A percentile compares a stretch with the other conserved stretches of the same genome.
phyloP scores from a whole-genome alignment of 352 stramenopile genomes.

The Globisporangium ultimum region DNA sequence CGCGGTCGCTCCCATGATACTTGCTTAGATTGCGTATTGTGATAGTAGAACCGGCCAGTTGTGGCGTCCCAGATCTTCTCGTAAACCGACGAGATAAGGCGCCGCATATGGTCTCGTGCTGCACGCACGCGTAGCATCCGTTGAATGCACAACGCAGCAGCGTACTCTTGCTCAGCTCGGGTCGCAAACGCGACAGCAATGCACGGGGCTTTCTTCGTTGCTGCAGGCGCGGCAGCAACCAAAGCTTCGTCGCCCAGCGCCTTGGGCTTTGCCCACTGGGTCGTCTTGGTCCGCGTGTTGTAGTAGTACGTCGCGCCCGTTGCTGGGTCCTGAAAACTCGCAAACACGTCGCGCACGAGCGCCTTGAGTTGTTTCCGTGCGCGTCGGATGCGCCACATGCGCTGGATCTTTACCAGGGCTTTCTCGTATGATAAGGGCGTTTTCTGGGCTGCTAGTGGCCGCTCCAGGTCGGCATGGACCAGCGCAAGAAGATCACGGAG shows the following conservation, averaged over 20 bases:
- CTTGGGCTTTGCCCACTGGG: constrained; percentile 64
- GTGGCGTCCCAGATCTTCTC: constrained; percentile 73
- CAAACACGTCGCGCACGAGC: constrained; percentile 56
- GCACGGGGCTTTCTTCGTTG: neutral
- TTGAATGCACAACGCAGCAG: constrained; percentile 44
- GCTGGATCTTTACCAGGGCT: constrained; percentile 62
- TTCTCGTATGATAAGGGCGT: constrained; percentile 21
- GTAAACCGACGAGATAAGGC: constrained; percentile 67
- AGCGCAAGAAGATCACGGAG: constrained; percentile 37
- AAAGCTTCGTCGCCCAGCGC: constrained; percentile 31
- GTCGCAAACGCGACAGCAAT: constrained; percentile 11
- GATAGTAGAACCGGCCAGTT: constrained; percentile 66
- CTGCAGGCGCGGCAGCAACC: constrained; percentile 2
- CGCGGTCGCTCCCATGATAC: constrained; percentile 69
- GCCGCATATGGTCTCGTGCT: constrained; percentile 48
- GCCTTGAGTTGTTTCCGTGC: constrained; percentile 65
- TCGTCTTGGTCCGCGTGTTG: constrained; percentile 66
- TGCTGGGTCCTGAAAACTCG: constrained; percentile 49
- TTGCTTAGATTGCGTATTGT: constrained; percentile 66
- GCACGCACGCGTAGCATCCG: constrained; percentile 49
- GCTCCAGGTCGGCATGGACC: constrained; percentile 43
- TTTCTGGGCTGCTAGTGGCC: constrained; percentile 38
- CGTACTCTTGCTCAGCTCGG: constrained; percentile 22
- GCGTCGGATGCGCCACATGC: constrained; percentile 69
- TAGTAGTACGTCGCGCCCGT: constrained; percentile 77